A percentile compares a stretch with the other conserved stretches of the same genome.
Evolutionary conservation across 495 filamentous ascomycete species (phyloP).

Genomic region (Gamarada debralockiae): DNA sequence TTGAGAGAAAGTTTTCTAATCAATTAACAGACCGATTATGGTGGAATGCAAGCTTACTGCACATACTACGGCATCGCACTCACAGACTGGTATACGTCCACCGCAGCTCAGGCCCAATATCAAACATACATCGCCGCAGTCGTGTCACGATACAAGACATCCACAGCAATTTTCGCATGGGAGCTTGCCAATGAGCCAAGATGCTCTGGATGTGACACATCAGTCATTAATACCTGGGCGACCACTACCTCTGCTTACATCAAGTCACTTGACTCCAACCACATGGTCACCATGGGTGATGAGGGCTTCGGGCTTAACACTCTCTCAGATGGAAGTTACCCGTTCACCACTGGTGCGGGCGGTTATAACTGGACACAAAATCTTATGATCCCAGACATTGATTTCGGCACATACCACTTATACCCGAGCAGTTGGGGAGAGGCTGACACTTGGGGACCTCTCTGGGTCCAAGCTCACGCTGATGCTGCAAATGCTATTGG

Average conservation of each 20-base stretch:
- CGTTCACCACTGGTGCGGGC: conserved; percentile 47
- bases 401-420: conserved; percentile 63
- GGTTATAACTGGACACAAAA: conserved; percentile 57
- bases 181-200: conserved; percentile 69
- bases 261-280: conserved; percentile 57
- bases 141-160: conserved; percentile 53
- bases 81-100: conserved; percentile 53
- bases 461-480: conserved; percentile 57
- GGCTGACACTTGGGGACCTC: conserved; percentile 38
- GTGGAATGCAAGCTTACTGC: conserved; percentile 62
- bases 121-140: conserved; percentile 59
- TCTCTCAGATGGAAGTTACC: conserved; percentile 43
- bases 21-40: conserved; percentile 46
- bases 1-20: no score
- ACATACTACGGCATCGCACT: conserved; percentile 27
- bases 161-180: conserved; percentile 64
- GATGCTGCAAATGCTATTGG: conserved; percentile 45
- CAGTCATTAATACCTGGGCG: conserved; percentile 57
- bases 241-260: conserved; percentile 56
- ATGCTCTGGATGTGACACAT: conserved; percentile 52
- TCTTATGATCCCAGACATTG: conserved; percentile 44
- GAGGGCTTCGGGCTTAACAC: conserved; percentile 37
- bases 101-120: conserved; percentile 53
- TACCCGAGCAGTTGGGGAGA: conserved; percentile 48
- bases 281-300: conserved; percentile 66